These are phyloP conservation scores for Moricandia arvensis DNA, from an alignment of 345 rosid species.

Conservation along the genomic window DNA sequence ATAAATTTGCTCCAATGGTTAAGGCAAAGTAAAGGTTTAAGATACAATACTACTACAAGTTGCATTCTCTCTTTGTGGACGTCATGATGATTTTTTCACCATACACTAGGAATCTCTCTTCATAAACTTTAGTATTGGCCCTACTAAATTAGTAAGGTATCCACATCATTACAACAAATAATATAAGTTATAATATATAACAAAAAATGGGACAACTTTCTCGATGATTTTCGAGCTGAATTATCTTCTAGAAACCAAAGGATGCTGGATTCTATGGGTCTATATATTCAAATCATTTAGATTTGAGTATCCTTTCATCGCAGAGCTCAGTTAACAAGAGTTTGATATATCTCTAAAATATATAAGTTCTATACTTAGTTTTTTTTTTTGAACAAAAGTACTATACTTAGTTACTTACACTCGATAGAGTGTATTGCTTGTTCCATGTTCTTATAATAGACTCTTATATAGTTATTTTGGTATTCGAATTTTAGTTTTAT, in stretches of 20 bases:
- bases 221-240: neutral
- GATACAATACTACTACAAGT: constrained; percentile 17
- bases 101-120: constrained; percentile 15
- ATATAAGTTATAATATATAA: neutral
- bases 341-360: neutral
- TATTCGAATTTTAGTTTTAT: constrained; percentile 3
- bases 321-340: neutral
- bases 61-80: constrained; percentile 17
- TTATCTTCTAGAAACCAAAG: constrained; percentile 20
- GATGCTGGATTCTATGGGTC: neutral
- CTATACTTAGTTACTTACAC: neutral
- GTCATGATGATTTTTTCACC: constrained; percentile 24
- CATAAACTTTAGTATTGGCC: neutral
- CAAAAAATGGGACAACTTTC: neutral
- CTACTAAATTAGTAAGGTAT: constrained; percentile 14
- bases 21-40: constrained; percentile 18
- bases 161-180: neutral
- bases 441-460: neutral
- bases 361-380: neutral
- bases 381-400: neutral
- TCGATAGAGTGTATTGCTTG: neutral
- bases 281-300: neutral
- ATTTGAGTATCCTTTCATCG: neutral
- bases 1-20: constrained; percentile 14
- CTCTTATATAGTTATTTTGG: neutral